These are phyloP conservation scores for Geotrichum candidum DNA, from an alignment of 1,139 yeast genomes.

Conservation along the genomic window DNA sequence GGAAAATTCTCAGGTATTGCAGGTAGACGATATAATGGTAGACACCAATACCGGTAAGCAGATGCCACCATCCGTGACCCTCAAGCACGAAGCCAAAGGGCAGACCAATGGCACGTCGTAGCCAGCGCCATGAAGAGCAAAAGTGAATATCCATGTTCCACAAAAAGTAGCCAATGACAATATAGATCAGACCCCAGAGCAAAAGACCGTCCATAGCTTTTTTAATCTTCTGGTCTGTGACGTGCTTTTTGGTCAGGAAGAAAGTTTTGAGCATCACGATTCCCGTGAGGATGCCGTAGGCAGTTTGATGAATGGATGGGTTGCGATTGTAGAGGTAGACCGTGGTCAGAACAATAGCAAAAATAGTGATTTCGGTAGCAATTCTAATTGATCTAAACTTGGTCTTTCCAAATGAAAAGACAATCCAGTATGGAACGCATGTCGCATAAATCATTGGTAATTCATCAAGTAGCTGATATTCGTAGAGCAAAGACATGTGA, in stretches of 20 bases:
- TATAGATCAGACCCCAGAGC: conserved; percentile 56
- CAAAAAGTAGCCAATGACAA: conserved; percentile 64
- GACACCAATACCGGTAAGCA: conserved; percentile 77
- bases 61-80: conserved; percentile 98
- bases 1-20: conserved; percentile 61
- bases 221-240: conserved; percentile 45
- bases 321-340: conserved; percentile 62
- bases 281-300: conserved; percentile 60
- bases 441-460: conserved; percentile 98
- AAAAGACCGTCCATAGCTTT: conserved; percentile 49
- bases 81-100: conserved; percentile 86
- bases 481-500: conserved; percentile 89
- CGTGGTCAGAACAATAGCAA: conserved; percentile 54
- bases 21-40: conserved; percentile 56
- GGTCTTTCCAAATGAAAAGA: conserved; percentile 59
- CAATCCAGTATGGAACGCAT: conserved; percentile 88
- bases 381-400: conserved; percentile 34
- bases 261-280: conserved; percentile 55
- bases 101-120: conserved; percentile 68
- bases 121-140: conserved; percentile 56
- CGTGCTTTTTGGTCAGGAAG: conserved; percentile 46
- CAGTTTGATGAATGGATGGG: conserved; percentile 84
- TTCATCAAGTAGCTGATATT: conserved; percentile 87
- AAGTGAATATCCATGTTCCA: conserved; percentile 86
- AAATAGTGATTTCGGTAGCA: conserved; percentile 32